Base-by-base conservation (phyloP, 164 flowering plant genomes). In the Brasenia schreberi region DNA sequence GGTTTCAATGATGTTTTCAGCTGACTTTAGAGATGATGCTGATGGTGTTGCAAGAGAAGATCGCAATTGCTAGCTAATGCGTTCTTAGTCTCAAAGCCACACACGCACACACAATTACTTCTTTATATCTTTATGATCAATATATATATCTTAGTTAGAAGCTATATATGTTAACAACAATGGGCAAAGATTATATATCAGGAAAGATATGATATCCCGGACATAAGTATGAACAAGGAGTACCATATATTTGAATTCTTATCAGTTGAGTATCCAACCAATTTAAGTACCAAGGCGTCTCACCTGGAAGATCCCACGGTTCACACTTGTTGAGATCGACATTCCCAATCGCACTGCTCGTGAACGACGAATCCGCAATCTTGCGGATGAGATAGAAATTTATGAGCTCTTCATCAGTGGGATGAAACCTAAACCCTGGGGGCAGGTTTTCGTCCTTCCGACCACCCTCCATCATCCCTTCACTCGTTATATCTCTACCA, bases 221-320 rank as follows among this genome's bases (percentile, higher is more conserved):
- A 6, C 16, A 9, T 9, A 14, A 14, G 10, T 9, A 49, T 49
- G 56, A 9, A 49, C 56, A 14, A 5, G 12, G 12, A 7, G 2
- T 9, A 3, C 14, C 56, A 14, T 1, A 14, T 49, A 49, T 14
- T 49, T 49, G 56, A 33, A 33, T 33, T 33, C 56, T 2, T 49
- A 49, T 9, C 56, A 6, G 16, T 49, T 9, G 56, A 49, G 16
- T 9, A 3, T 9, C 12, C 56, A 49, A 7, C 10, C 10, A 49
- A 14, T 33, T 33, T 33, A 33, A 49, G 12, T 49, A 49, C 12
- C 16, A 49, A 5, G 43, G 4, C 19, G 49, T 73, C 87, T 78
- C 76, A 89, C 97, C 92, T 77, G 97, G 97, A 66, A 90, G 94
- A 64, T 90, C 97, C 97, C 97, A 90, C 0, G 97, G 97, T 74